Evolutionary conservation across 2,329 filamentous ascomycete genomes (phyloP).

Genomic region (Sarocladiaceae sp.): DNA sequence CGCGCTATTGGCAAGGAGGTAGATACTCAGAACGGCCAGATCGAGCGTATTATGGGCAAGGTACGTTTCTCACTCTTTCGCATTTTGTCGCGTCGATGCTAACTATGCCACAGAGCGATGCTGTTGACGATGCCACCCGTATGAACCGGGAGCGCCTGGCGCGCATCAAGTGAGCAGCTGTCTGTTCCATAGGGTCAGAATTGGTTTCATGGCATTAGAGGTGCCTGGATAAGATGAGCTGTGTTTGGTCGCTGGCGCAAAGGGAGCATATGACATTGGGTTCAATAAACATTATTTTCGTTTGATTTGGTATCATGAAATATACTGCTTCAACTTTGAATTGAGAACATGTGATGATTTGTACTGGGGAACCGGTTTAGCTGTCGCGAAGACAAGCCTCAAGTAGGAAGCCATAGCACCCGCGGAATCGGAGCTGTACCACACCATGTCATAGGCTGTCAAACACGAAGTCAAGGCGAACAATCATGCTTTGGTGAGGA

Average conservation of each 20-base stretch:
- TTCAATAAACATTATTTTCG: neutral
- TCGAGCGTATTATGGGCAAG: slow-evolving; percentile 74
- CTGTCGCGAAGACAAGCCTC: too few relatives aligned
- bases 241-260: slow-evolving; percentile 7
- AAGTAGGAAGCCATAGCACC: too few relatives aligned
- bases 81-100: slow-evolving; percentile 16
- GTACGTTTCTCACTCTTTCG: slow-evolving; percentile 34
- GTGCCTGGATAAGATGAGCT: slow-evolving; percentile 1
- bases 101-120: slow-evolving; percentile 58
- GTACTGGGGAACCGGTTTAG: too few relatives aligned
- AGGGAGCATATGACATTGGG: neutral
- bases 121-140: slow-evolving; percentile 72
- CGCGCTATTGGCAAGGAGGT: slow-evolving; percentile 69
- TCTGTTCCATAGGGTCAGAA: neutral
- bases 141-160: slow-evolving; percentile 70
- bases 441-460: too few relatives aligned
- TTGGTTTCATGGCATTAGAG: too few relatives aligned
- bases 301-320: too few relatives aligned
- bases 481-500: too few relatives aligned
- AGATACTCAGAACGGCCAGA: slow-evolving; percentile 66
- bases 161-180: slow-evolving; percentile 40
- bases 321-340: too few relatives aligned
- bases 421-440: too few relatives aligned
- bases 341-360: too few relatives aligned
- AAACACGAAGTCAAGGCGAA: too few relatives aligned